Base-by-base conservation (phyloP, 1,284 basidiomycete genomes). In the Ceratobasidium sp. region DNA sequence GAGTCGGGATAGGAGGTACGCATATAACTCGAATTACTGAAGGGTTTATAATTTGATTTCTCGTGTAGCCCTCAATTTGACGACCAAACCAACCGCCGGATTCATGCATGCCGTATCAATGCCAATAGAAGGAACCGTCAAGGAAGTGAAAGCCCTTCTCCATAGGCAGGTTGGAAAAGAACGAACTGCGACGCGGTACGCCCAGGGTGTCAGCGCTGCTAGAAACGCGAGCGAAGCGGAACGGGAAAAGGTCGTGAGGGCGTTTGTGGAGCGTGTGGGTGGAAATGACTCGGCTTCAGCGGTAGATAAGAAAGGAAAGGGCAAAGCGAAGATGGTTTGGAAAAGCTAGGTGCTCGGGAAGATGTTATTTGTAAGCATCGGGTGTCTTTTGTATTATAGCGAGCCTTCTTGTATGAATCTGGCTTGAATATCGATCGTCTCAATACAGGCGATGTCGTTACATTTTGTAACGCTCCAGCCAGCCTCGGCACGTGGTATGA, bases 51-150 rank as follows among this genome's bases (percentile, higher is more conserved):
- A n/a, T n/a, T n/a, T n/a, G n/a, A n/a, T n/a, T n/a, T n/a, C n/a
- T n/a, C n/a, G n/a, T n/a, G n/a, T 29, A 67, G 64, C 64, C n/a
- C 33, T 54, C 5, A 67, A 67, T n/a, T 21, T 29, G 6, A 27
- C 54, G 6, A 30, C 44, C 8, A 67, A 67, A 19, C 64, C 64
- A 2, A 23, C 36, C 16, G 64, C 53, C 6, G 83, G 83, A 13
- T 79, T 80, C 16, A 71, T 81, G 1, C 81, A 81, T 19, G 71
- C 78, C 6, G 75, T 82, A 14, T 76, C 79, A 1, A 76, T 81
- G 59, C 82, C 82, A 0, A 69, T 82, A 14, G 73, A 77, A 29
- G 83, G 83, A 3, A 78, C 78, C 5, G 79, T 77, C 76, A 79
- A 79, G 66, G 77, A 77, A 50, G 73, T 78, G 27, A 77, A 79